These are phyloP conservation scores for Solanum infundibuliforme DNA, from an alignment of 257 asterid species.

Conservation along the genomic window DNA sequence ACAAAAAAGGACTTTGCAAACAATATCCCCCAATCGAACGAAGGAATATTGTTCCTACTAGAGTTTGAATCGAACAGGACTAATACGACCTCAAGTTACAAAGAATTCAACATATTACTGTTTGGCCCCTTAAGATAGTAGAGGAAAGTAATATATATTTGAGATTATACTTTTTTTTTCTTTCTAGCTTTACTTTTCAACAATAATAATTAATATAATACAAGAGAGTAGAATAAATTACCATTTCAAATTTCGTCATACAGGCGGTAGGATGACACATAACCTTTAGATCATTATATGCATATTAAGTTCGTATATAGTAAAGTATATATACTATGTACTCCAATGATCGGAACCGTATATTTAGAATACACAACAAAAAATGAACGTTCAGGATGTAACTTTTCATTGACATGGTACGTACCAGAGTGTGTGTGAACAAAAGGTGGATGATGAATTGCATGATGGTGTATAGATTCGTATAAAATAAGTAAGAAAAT, in stretches of 20 bases:
- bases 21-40: background rate
- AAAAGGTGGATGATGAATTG: conserved; percentile 6
- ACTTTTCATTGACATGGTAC: background rate
- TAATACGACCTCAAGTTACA: background rate
- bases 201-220: background rate
- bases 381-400: conserved; percentile 9
- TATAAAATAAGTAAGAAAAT: conserved; percentile 26
- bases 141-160: background rate
- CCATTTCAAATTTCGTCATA: background rate
- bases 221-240: background rate
- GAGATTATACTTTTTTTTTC: background rate
- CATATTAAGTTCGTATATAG: background rate
- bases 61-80: background rate
- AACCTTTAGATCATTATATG: background rate
- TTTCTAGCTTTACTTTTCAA: background rate
- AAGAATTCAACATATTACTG: background rate
- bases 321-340: background rate
- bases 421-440: background rate
- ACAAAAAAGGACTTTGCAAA: background rate
- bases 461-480: conserved; percentile 20
- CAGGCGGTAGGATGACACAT: background rate
- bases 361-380: background rate
- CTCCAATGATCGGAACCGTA: background rate
- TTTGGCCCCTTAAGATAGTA: background rate
- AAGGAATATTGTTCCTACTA: background rate